phyloP scores from a whole-genome alignment of 257 asterid species.

The Cynanchum wilfordii region DNA sequence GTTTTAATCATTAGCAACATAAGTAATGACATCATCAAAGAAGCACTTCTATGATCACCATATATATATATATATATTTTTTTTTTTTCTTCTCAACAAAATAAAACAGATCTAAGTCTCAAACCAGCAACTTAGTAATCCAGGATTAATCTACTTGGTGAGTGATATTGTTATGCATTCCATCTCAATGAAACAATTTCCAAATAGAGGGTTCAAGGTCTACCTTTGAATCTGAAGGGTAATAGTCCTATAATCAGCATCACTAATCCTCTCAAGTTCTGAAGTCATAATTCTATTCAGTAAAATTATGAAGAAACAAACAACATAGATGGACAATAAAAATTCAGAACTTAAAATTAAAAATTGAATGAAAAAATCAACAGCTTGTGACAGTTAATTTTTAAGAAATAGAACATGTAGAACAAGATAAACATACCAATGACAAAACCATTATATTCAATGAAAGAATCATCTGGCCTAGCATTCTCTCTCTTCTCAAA shows the following conservation, averaged over 20 bases:
- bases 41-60: not conserved
- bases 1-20: not conserved
- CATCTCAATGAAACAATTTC: not conserved
- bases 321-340: not conserved
- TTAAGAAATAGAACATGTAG: not conserved
- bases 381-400: not conserved
- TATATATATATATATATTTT: too few species aligned
- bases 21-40: not conserved
- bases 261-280: not conserved
- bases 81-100: not conserved
- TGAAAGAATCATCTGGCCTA: slow-evolving; percentile 77
- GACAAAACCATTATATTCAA: slow-evolving; percentile 74
- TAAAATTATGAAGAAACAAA: not conserved
- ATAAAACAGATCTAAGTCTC: not conserved
- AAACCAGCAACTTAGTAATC: not conserved
- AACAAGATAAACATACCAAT: slow-evolving; percentile 46
- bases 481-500: slow-evolving; percentile 72
- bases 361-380: not conserved
- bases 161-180: not conserved
- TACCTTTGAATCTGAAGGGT: not conserved
- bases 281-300: not conserved
- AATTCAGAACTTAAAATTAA: not conserved
- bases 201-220: not conserved
- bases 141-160: not conserved
- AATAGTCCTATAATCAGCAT: not conserved